Evolutionary conservation across 176 grass and related monocot species (phyloP), one percentile per base, ranked within the genome.

Genomic region (Oryza coarctata): DNA sequence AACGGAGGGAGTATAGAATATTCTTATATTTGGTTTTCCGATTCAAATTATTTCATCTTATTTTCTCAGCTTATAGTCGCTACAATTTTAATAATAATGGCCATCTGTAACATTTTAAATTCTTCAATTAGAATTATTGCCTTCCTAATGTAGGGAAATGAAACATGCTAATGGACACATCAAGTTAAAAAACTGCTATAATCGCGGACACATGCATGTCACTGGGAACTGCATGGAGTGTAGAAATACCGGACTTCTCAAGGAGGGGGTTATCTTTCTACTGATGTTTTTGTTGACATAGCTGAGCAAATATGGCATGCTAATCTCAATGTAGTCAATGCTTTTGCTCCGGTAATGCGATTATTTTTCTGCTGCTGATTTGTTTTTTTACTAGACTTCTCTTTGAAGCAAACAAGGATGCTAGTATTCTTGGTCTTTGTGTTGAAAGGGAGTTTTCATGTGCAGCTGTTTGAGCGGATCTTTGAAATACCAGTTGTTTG

Each of bases 251-350:
- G 77, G 47, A 91, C 92, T 85, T 93, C 90, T 71, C 90, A 98
- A 87, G 92, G 95, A 84, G 95, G 95, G 50, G 95, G 95, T 76
- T 86, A 89, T 72, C 88, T 98, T 84, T 87, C 86, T 73, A 90
- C 90, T 68, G 95, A 94, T 90, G 95, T 98, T 71, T 98, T 95
- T 89, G 95, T 93, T 86, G 91, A 95, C 80, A 94, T 90, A 84
- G 70, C 79, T 70, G 92, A 98, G 90, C 75, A 98, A 76, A 95
- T 92, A 81, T 98, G 95, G 95, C 95, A 98, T 86, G 95, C 88
- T 84, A 95, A 98, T 90, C 79, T 98, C 80, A 93, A 83, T 81
- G 75, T 91, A 76, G 55, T 65, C 27, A 89, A 98, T 88, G 84
- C 86, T 30, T 98, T 98, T 93, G 90, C 90, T 69, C 95, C 95